Evolutionary conservation across 2,329 filamentous ascomycete species (phyloP).

Genomic region (Gaeumannomyces tritici): DNA sequence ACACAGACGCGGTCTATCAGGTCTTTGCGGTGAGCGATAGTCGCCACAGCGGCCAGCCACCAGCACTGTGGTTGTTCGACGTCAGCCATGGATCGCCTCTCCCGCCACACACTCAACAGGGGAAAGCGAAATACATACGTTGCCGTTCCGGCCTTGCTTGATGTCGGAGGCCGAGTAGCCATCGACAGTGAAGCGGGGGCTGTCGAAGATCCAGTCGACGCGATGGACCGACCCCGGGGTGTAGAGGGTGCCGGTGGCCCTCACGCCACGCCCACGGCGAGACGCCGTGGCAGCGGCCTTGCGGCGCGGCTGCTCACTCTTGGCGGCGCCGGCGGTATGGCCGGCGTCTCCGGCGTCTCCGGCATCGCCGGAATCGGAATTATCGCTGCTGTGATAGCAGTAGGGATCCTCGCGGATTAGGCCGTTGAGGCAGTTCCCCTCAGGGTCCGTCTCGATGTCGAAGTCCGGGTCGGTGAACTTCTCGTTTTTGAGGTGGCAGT

Average conservation of each 20-base stretch:
- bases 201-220: slow-evolving; percentile 45
- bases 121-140: slow-evolving; percentile 20
- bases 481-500: slow-evolving; percentile 33
- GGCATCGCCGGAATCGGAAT: not conserved
- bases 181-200: slow-evolving; percentile 53
- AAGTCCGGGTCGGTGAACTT: slow-evolving; percentile 35
- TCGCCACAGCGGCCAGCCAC: slow-evolving; percentile 61
- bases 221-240: slow-evolving; percentile 29
- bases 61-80: slow-evolving; percentile 38
- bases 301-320: not conserved
- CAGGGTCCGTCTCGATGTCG: slow-evolving; percentile 28
- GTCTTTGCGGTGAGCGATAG: slow-evolving; percentile 54
- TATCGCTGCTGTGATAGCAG: slow-evolving; percentile 4
- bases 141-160: slow-evolving; percentile 41
- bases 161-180: slow-evolving; percentile 35
- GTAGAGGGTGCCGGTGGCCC: slow-evolving; percentile 12
- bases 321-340: not conserved
- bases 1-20: slow-evolving; percentile 61
- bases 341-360: slow-evolving; percentile 3
- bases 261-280: not conserved
- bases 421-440: slow-evolving; percentile 26
- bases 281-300: not conserved
- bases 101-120: not conserved
- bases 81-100: not conserved
- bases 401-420: slow-evolving; percentile 12